Evolutionary conservation across 2,329 filamentous ascomycete genomes (phyloP), one percentile per base, ranked within the genome.

Genomic region (Sporothrix dimorphospora): DNA sequence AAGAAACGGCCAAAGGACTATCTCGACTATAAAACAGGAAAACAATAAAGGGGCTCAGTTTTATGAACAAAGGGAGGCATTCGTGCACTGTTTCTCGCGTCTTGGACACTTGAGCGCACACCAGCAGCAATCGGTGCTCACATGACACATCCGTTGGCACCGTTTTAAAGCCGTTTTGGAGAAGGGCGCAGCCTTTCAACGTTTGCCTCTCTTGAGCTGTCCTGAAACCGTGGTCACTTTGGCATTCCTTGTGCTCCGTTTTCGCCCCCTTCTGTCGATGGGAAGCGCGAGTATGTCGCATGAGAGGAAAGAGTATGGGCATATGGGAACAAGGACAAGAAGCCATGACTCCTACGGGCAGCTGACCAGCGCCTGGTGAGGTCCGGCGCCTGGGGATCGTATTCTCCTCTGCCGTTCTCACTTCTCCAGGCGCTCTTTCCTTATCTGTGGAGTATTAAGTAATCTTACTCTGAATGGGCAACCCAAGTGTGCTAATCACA

Each of bases 361-460:
- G 63, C 63, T 66, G 63, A 66, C 63, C 42, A 49, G 21, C n/a
- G 34, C 34, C 34, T 61, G 16, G 9, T 61, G 19, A 40, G 34
- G 57, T 34, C 34, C 34, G n/a, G n/a, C n/a, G n/a, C n/a, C n/a
- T n/a, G 57, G 38, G 57, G n/a, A 24, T 27, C 21, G 63, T 24
- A 47, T 47, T 30, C 21, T 21, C 38, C 30, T 24, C 59, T 21
- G n/a, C 38, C 45, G 38, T 45, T 45, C 9, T 8, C 21, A 24
- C 34, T 45, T 45, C 55, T 67, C 61, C 70, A 27, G 59, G 27
- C 11, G 34, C 38, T 30, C 51, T 45, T 42, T 63, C 55, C 45
- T 72, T 72, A 72, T 72, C 70, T 72, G 63, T 63, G 63, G 70
- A 69, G 70, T 27, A 19, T 2, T 34, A n/a, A 19, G 5, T 34